phyloP scores from a whole-genome alignment of 139 green algal genomes.

The Parachlorella kessleri region DNA sequence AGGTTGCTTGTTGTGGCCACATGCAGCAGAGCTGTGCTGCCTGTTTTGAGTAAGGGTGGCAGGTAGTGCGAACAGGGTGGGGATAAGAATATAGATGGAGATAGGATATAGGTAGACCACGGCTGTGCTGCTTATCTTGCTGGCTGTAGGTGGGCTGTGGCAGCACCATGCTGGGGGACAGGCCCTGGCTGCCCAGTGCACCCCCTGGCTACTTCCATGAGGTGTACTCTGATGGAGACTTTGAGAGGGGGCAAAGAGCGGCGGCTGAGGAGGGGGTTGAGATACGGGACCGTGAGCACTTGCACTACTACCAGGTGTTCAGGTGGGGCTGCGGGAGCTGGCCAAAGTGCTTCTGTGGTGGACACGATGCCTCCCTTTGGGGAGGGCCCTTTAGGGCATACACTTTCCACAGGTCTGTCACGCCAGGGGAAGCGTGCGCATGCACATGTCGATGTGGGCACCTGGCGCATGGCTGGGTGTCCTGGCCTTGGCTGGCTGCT shows the following conservation, averaged over 20 bases:
- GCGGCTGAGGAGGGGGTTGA: constrained; percentile 21
- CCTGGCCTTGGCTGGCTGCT: not conserved
- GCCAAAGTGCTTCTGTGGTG: no score
- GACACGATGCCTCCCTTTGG: no score
- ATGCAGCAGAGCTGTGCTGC: no score
- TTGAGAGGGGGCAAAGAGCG: not conserved
- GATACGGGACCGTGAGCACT: constrained; percentile 41
- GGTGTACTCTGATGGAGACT: constrained; percentile 1
- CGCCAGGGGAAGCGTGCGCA: no score
- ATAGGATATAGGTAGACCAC: no score
- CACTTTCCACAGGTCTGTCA: no score
- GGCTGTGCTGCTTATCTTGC: not conserved
- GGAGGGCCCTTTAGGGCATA: no score
- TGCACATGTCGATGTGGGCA: not conserved
- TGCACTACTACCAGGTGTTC: constrained; percentile 37
- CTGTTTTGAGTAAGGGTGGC: no score
- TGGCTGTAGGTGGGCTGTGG: constrained; percentile 10
- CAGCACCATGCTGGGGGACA: constrained; percentile 13
- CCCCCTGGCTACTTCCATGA: not conserved
- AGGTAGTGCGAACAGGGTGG: no score
- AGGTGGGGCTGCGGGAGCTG: no score
- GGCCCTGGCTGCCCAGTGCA: constrained; percentile 7
- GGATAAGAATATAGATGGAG: no score
- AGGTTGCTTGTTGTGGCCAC: no score
- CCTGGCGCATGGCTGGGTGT: not conserved